Conservation (phyloP, 306 rosid genomes). For the Cicer chorassanicum region DNA sequence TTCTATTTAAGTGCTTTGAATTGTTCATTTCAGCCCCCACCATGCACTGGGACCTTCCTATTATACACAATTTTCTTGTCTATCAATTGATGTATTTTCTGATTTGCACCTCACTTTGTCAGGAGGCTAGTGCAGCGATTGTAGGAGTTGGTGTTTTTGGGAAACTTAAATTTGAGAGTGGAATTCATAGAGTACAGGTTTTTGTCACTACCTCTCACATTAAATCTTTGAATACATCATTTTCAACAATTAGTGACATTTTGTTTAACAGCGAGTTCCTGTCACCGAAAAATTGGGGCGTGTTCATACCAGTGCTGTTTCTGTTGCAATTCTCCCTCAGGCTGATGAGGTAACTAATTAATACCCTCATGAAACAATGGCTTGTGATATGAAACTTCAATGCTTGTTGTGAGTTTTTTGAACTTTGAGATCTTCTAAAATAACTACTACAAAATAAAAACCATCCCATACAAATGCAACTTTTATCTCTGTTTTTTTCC, state of each 20-base stretch:
- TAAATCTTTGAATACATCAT: slow-evolving; percentile 22
- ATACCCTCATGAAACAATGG: slow-evolving; percentile 32
- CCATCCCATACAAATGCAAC: neutral
- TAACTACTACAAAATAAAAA: no score
- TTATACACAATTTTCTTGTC: slow-evolving; percentile 32
- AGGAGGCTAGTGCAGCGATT: slow-evolving; percentile 94
- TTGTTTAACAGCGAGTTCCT: slow-evolving; percentile 76
- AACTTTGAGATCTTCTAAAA: no score
- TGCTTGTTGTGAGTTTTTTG: no score
- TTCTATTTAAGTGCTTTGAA: slow-evolving; percentile 27
- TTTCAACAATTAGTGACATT: slow-evolving; percentile 38
- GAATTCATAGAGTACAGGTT: slow-evolving; percentile 97
- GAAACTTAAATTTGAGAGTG: slow-evolving; percentile 94
- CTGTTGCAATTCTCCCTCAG: slow-evolving; percentile 96
- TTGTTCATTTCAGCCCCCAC: slow-evolving; percentile 9
- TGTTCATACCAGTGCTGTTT: slow-evolving; percentile 92
- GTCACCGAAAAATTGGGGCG: slow-evolving; percentile 94
- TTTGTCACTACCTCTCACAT: slow-evolving; percentile 38
- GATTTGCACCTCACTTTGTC: slow-evolving; percentile 39
- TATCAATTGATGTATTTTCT: slow-evolving; percentile 21
- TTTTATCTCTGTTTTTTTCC: neutral
- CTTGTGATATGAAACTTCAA: slow-evolving; percentile 25
- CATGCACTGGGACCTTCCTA: slow-evolving; percentile 15
- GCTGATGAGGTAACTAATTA: slow-evolving; percentile 80
- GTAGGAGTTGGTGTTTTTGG: slow-evolving; percentile 80